A percentile compares a stretch with the other conserved stretches of the same genome.
phyloP scores from a whole-genome alignment of 2,329 filamentous ascomycete genomes.

The Aspergillus ochraceus region DNA sequence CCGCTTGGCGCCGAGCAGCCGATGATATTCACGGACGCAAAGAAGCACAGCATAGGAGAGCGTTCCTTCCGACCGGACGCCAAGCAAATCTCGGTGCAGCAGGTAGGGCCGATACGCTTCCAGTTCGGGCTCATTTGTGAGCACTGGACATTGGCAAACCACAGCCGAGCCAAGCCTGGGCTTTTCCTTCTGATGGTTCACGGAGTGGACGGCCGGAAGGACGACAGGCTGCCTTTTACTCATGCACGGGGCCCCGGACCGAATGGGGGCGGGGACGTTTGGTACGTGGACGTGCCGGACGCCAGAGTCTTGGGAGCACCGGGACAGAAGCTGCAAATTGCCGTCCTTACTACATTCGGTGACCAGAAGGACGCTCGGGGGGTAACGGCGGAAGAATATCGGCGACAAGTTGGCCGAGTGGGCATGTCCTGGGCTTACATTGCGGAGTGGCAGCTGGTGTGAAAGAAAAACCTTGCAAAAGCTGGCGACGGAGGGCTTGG shows the following conservation, averaged over 20 bases:
- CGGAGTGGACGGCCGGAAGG: slow-evolving; percentile 65
- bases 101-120: slow-evolving; percentile 66
- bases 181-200: slow-evolving; percentile 70
- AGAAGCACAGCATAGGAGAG: slow-evolving; percentile 53
- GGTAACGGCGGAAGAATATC: slow-evolving; percentile 50
- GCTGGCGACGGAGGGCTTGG: background rate
- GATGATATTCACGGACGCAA: slow-evolving; percentile 48
- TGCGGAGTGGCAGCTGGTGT: slow-evolving; percentile 57
- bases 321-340: slow-evolving; percentile 67
- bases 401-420: slow-evolving; percentile 47
- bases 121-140: slow-evolving; percentile 76
- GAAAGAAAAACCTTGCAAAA: background rate
- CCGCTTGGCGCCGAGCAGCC: slow-evolving; percentile 45
- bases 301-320: slow-evolving; percentile 64
- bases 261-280: slow-evolving; percentile 71
- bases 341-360: slow-evolving; percentile 58
- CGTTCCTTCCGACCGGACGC: slow-evolving; percentile 62
- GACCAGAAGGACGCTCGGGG: slow-evolving; percentile 55
- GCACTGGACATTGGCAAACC: slow-evolving; percentile 73
- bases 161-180: slow-evolving; percentile 61
- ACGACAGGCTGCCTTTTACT: slow-evolving; percentile 69
- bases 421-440: slow-evolving; percentile 53
- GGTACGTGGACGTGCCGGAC: slow-evolving; percentile 72
- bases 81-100: slow-evolving; percentile 62
- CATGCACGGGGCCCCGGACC: slow-evolving; percentile 38